Percentiles rank a stretch among this genome's conserved stretches.
Evolutionary conservation across 225 moss, liverwort and hornwort species (phyloP).

Genomic region (Thuidium tamariscinum): DNA sequence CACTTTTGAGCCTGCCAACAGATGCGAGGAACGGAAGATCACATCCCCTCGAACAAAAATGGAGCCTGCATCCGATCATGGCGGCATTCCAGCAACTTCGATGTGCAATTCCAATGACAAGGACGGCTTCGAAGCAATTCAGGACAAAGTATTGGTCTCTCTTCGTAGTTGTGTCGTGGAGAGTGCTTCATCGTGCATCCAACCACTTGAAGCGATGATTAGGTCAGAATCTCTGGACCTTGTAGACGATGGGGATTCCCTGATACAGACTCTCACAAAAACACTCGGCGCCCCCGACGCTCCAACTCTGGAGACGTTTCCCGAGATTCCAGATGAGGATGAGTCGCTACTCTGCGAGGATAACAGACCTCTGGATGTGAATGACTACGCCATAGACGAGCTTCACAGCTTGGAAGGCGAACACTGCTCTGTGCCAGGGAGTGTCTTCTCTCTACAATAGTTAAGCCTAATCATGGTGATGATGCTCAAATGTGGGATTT

Average conservation of each 20-base stretch:
- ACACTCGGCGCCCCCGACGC: background rate
- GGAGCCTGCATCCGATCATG: background rate
- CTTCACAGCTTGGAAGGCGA: background rate
- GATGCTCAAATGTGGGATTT: background rate
- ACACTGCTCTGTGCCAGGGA: background rate
- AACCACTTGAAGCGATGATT: background rate
- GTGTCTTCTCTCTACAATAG: background rate
- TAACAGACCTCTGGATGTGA: constrained; percentile 2
- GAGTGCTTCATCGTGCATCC: background rate
- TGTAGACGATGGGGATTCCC: background rate
- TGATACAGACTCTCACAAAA: background rate
- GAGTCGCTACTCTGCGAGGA: background rate
- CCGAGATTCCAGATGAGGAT: background rate
- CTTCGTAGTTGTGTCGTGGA: background rate
- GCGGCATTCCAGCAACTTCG: background rate
- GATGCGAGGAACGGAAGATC: constrained; percentile 3
- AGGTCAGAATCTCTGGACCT: background rate
- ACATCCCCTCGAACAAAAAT: background rate
- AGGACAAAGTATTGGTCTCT: background rate
- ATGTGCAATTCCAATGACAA: background rate
- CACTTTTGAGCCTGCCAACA: background rate
- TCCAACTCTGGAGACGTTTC: background rate
- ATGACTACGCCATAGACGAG: background rate
- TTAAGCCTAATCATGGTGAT: background rate
- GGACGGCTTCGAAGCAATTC: background rate